phyloP scores from a whole-genome alignment of 768 basidiomycete species.

The Tephrocybe sp. region DNA sequence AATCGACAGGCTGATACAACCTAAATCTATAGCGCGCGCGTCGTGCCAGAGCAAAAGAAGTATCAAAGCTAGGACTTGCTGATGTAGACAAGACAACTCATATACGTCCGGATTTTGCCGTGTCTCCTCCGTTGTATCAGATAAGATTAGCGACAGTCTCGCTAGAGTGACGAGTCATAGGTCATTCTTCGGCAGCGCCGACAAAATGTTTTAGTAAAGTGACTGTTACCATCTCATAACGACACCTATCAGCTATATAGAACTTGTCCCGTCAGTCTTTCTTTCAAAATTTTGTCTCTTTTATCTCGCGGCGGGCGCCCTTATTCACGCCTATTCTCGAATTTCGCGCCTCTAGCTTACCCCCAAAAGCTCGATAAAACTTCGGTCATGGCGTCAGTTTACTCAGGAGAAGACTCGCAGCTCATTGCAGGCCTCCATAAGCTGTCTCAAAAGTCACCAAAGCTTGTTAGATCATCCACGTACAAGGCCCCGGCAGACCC shows the following conservation, averaged over 20 bases:
- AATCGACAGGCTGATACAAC: too few relatives aligned
- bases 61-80: too few relatives aligned
- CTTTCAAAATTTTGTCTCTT: conserved; percentile 17
- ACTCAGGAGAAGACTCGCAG: conserved; percentile 46
- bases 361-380: background rate
- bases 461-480: conserved; percentile 60
- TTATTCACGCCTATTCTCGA: conserved; percentile 13
- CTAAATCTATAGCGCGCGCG: too few relatives aligned
- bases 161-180: too few relatives aligned
- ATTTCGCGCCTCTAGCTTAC: conserved; percentile 1
- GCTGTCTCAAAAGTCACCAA: conserved; percentile 56
- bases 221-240: background rate
- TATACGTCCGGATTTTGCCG: too few relatives aligned
- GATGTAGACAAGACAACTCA: too few relatives aligned
- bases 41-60: too few relatives aligned
- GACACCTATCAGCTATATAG: background rate
- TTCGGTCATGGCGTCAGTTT: conserved; percentile 14
- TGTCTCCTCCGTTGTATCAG: too few relatives aligned
- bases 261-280: conserved; percentile 1
- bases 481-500: conserved; percentile 62
- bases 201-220: background rate
- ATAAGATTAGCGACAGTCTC: conserved; percentile 1
- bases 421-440: conserved; percentile 56
- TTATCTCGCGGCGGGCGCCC: conserved; percentile 14
- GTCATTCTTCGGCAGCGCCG: conserved; percentile 1